Conservation (phyloP, 106 monocot genomes). For the Iris macrosiphon region DNA sequence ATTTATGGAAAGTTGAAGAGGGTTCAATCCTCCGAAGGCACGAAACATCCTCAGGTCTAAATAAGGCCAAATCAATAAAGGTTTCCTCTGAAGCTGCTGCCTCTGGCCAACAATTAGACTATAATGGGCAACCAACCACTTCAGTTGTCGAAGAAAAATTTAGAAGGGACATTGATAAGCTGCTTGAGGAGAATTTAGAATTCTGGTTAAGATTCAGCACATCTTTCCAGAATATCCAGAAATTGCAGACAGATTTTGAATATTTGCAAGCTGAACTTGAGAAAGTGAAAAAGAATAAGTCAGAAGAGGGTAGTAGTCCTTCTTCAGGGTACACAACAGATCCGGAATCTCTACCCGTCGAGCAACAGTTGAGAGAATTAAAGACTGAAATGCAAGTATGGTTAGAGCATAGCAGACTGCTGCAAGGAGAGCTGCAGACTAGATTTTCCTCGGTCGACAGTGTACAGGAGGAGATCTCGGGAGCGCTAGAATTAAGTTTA, state of each 20-base stretch:
- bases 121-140: too few species aligned
- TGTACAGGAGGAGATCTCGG: conserved; percentile 56
- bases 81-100: neutral
- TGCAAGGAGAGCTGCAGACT: conserved; percentile 44
- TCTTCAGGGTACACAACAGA: neutral
- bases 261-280: conserved; percentile 34
- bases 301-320: neutral
- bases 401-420: conserved; percentile 49
- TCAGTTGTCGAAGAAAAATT: conserved; percentile 49
- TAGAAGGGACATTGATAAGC: conserved; percentile 57
- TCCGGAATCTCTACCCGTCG: conserved; percentile 21
- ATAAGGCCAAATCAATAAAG: conserved; percentile 3
- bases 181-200: conserved; percentile 75
- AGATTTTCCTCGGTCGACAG: conserved; percentile 41
- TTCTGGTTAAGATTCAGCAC: conserved; percentile 85
- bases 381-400: conserved; percentile 53
- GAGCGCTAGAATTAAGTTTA: conserved; percentile 11
- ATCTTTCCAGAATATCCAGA: conserved; percentile 67
- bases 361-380: conserved; percentile 39
- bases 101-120: too few species aligned
- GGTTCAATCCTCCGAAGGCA: conserved; percentile 6
- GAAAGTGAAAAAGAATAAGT: conserved; percentile 20
- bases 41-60: neutral
- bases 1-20: neutral
- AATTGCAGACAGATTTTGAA: conserved; percentile 34